Base-by-base conservation (phyloP, 345 rosid species). In the Punica granatum region DNA sequence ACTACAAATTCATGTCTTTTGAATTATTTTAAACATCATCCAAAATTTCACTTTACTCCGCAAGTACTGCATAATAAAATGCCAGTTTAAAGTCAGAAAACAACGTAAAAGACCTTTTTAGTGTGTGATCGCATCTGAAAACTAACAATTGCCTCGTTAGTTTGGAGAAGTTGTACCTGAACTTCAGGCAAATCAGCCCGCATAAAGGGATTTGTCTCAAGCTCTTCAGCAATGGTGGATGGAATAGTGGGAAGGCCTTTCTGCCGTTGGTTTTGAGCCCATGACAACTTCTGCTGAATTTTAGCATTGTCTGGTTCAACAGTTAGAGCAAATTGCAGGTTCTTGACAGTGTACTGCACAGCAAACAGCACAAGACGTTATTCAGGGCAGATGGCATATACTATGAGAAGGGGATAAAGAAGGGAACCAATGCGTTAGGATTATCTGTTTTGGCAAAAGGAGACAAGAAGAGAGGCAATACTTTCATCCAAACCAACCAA, bases 201-300 rank as follows among this genome's bases (percentile, higher is more conserved):
- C 85, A 91, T 89, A 63, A 91, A 91, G 13, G 97, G 96, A 70
- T 94, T 89, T 25, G 91, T 94, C 78, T 86, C 88, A 68, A 83
- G 71, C 76, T 91, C 99, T 72, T 94, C 92, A 76, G 79, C 86
- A 4, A 94, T 74, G 51, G 99, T 94, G 53, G 97, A 91, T 49
- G 97, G 99, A 66, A 94, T 79, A 14, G 92, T 91, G 7, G 97
- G 92, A 43, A 80, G 84, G 66, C 90, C 85, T 75, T 84, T 84
- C 72, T 79, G 75, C 67, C 77, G 86, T 77, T 86, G 96, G 58
- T 83, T 73, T 72, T 83, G 86, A 54, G 99, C 96, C 99, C 96
- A 88, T 58, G 81, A 67, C 30, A 94, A 69, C 79, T 91, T 90
- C 68, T 89, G 84, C 69, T 80, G 85, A 77, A 82, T 78, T 77